Conservation (phyloP, 2,329 filamentous ascomycete species). For the Madurella fahalii region DNA sequence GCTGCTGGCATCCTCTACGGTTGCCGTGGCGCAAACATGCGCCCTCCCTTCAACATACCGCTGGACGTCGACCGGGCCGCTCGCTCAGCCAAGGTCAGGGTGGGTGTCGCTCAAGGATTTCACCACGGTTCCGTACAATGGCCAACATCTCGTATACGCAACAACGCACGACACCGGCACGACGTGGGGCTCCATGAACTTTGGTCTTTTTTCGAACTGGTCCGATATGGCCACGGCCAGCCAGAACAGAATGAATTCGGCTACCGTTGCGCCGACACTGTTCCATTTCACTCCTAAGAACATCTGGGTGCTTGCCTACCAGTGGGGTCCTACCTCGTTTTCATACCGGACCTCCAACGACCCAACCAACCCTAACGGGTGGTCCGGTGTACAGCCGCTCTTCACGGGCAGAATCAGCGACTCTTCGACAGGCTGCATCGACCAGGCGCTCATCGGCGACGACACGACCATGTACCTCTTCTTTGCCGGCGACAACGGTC, state of each 20-base stretch:
- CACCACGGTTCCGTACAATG: constrained; percentile 51
- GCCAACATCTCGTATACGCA: constrained; percentile 58
- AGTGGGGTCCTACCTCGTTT: constrained; percentile 59
- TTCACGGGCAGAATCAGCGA: constrained; percentile 52
- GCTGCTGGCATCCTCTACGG: constrained; percentile 3
- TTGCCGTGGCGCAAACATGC: constrained; percentile 33
- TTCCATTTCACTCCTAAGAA: constrained; percentile 60
- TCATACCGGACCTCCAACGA: constrained; percentile 56
- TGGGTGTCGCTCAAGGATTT: constrained; percentile 62
- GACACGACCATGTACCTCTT: constrained; percentile 61
- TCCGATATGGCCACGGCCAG: constrained; percentile 45
- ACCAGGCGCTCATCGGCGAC: constrained; percentile 62
- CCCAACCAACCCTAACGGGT: constrained; percentile 54
- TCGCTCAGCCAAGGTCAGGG: constrained; percentile 49
- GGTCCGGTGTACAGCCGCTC: constrained; percentile 51
- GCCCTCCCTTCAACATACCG: constrained; percentile 50
- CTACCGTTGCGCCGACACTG: constrained; percentile 55
- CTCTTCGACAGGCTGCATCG: constrained; percentile 53
- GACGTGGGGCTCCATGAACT: constrained; percentile 56
- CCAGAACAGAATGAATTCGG: constrained; percentile 48
- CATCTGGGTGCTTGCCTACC: constrained; percentile 62
- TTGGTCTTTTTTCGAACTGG: constrained; percentile 52
- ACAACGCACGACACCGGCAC: constrained; percentile 42
- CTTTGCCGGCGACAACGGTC: constrained; percentile 64
- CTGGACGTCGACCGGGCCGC: constrained; percentile 49